A percentile compares a stretch with the other conserved stretches of the same genome.
Evolutionary conservation across 495 filamentous ascomycete genomes (phyloP).

Genomic region (Neurospora sp.): DNA sequence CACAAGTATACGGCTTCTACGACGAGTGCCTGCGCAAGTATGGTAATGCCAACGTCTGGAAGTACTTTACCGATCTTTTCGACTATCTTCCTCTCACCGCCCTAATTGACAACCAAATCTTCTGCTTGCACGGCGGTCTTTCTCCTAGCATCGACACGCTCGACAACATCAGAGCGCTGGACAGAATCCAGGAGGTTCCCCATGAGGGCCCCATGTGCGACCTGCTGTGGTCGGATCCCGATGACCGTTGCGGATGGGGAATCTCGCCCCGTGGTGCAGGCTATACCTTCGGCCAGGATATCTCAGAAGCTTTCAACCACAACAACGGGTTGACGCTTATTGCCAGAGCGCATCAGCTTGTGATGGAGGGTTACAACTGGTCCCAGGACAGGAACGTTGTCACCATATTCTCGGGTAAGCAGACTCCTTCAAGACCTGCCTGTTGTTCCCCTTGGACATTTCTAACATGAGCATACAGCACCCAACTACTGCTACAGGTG

Average conservation of each 20-base stretch:
- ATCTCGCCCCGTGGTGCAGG: slow-evolving; percentile 95
- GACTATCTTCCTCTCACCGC: slow-evolving; percentile 97
- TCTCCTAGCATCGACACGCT: slow-evolving; percentile 96
- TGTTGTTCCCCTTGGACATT: not conserved
- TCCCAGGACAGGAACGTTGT: slow-evolving; percentile 94
- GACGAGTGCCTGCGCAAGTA: slow-evolving; percentile 97
- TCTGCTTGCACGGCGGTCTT: slow-evolving; percentile 95
- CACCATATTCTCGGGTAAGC: slow-evolving; percentile 92
- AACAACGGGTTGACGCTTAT: slow-evolving; percentile 97
- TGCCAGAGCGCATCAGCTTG: slow-evolving; percentile 87
- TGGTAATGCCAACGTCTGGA: slow-evolving; percentile 98
- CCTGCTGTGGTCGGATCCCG: slow-evolving; percentile 92
- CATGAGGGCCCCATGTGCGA: slow-evolving; percentile 99
- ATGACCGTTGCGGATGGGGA: slow-evolving; percentile 97
- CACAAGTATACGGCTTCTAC: slow-evolving; percentile 96
- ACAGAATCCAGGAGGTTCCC: slow-evolving; percentile 95
- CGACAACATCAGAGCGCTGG: slow-evolving; percentile 92
- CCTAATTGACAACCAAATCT: slow-evolving; percentile 58
- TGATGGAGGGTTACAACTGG: slow-evolving; percentile 99
- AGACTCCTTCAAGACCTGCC: not conserved
- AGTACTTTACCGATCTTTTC: slow-evolving; percentile 98
- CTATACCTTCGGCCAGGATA: slow-evolving; percentile 98
- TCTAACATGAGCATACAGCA: slow-evolving; percentile 40
- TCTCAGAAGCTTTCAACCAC: slow-evolving; percentile 98
- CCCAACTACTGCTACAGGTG: slow-evolving; percentile 98